These are phyloP conservation scores for Leishmania arabica DNA, from an alignment of 208 protist genomes.

Conservation along the genomic window DNA sequence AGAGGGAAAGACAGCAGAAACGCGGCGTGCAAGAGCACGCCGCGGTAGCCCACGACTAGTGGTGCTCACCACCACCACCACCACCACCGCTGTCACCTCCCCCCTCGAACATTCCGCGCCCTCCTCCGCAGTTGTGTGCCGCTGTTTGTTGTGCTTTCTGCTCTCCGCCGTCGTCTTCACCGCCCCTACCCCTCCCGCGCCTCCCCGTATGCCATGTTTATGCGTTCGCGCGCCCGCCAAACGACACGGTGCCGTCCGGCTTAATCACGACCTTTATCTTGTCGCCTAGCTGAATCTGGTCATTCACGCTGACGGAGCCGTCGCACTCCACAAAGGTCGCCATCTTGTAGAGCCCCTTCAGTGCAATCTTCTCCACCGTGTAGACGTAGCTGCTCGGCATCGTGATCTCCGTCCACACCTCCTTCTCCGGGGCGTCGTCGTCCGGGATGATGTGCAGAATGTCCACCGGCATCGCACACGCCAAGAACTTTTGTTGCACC, in stretches of 20 bases:
- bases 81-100: not conserved
- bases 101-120: no score
- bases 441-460: constrained; percentile 83
- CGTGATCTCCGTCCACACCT: constrained; percentile 80
- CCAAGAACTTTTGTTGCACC: constrained; percentile 83
- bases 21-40: not conserved
- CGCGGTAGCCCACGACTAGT: not conserved
- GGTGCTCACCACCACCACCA: not conserved
- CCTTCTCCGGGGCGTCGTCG: constrained; percentile 65
- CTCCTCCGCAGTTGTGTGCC: not conserved
- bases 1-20: not conserved
- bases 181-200: not conserved
- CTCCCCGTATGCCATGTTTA: constrained; percentile 4
- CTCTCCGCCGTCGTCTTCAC: not conserved
- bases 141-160: no score
- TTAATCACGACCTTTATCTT: constrained; percentile 88
- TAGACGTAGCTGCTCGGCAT: constrained; percentile 89
- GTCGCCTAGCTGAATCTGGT: constrained; percentile 84
- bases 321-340: constrained; percentile 87
- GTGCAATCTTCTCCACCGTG: constrained; percentile 83
- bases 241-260: constrained; percentile 82
- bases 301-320: constrained; percentile 82
- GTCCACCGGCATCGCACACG: constrained; percentile 87
- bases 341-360: constrained; percentile 91
- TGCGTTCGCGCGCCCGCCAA: constrained; percentile 69